Evolutionary conservation across 805 yeast species (phyloP).

Genomic region (Spathaspora girioi): DNA sequence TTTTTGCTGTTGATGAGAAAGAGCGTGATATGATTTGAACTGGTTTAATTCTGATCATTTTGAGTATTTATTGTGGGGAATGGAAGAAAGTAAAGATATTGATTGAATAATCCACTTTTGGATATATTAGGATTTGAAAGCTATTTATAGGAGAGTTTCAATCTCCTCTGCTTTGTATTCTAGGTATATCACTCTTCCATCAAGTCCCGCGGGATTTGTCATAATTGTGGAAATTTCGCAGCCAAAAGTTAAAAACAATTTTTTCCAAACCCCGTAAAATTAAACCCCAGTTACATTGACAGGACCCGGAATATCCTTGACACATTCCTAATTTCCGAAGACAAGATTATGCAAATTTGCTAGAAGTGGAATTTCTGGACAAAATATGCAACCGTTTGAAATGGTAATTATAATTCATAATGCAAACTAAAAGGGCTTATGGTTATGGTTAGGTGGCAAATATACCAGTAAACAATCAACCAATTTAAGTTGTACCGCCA

Average conservation of each 20-base stretch:
- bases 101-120: not conserved
- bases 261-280: not conserved
- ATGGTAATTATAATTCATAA: no score
- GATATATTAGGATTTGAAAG: not conserved
- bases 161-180: not conserved
- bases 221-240: not conserved
- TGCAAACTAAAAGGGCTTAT: no score
- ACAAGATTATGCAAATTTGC: not conserved
- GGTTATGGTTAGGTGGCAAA: no score
- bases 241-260: not conserved
- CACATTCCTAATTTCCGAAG: not conserved
- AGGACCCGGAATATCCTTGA: not conserved
- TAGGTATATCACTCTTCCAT: not conserved
- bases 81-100: not conserved
- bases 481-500: no score
- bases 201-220: not conserved
- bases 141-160: not conserved
- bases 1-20: constrained; percentile 1
- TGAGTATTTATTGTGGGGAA: not conserved
- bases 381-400: not conserved
- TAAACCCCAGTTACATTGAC: not conserved
- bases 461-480: no score
- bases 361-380: not conserved
- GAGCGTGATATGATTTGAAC: constrained; percentile 1
- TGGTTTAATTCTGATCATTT: constrained; percentile 4